These are phyloP conservation scores for Fraxinus sp. DNA, from an alignment of 305 asterid genomes.

Conservation along the genomic window DNA sequence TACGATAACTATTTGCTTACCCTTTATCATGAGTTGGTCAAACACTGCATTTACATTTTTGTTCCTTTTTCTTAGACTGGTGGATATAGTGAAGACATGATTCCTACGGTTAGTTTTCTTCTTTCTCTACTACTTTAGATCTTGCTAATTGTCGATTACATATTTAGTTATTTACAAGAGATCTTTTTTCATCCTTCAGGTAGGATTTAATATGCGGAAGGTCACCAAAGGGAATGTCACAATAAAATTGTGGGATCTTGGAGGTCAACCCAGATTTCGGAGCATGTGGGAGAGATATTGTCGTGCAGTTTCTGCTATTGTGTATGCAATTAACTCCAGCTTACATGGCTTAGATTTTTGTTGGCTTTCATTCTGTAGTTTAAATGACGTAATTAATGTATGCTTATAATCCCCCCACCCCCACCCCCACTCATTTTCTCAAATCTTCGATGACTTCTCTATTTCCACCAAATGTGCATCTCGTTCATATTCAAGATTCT, in stretches of 20 bases:
- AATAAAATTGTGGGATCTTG: conserved; percentile 98
- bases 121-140: conserved; percentile 12
- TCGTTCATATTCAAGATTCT: not conserved
- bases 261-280: conserved; percentile 97
- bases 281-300: conserved; percentile 99
- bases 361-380: not conserved
- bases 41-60: conserved; percentile 13
- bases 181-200: conserved; percentile 43
- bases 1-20: not conserved
- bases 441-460: not conserved
- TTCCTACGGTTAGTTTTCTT: conserved; percentile 76
- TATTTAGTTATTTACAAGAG: conserved; percentile 8
- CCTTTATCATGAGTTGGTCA: not conserved
- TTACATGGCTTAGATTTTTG: conserved; percentile 15
- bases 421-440: not conserved
- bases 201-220: conserved; percentile 95
- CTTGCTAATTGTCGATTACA: conserved; percentile 7
- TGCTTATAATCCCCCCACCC: not conserved
- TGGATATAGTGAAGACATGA: conserved; percentile 99
- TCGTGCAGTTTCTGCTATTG: conserved; percentile 98
- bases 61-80: conserved; percentile 59
- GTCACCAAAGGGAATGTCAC: conserved; percentile 98
- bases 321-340: conserved; percentile 49
- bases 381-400: not conserved
- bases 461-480: not conserved